phyloP scores from a whole-genome alignment of 495 filamentous ascomycete genomes.

The Terfezia claveryi region DNA sequence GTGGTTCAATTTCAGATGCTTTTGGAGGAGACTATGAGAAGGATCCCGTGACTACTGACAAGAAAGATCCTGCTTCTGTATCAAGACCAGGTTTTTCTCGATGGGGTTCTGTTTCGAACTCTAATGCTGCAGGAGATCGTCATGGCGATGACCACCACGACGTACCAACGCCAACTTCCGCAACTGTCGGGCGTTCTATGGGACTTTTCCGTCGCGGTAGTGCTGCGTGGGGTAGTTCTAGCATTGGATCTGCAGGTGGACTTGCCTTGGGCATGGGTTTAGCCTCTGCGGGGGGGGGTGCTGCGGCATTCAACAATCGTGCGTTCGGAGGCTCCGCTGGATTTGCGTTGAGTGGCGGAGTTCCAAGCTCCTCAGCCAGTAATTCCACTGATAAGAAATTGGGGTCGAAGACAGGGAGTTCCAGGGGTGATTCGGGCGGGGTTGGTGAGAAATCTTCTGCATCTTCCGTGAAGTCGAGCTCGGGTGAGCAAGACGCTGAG shows the following conservation, averaged over 20 bases:
- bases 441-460: not conserved
- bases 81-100: constrained; percentile 13
- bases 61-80: not conserved
- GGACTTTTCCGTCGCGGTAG: constrained; percentile 17
- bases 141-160: constrained; percentile 12
- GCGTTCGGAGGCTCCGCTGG: constrained; percentile 17
- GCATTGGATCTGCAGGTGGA: constrained; percentile 5
- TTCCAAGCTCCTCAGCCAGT: constrained; percentile 2
- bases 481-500: not conserved
- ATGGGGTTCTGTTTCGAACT: constrained; percentile 27
- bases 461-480: not conserved
- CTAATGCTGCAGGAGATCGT: constrained; percentile 18
- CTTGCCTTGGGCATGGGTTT: constrained; percentile 17
- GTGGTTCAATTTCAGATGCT: not conserved
- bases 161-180: constrained; percentile 5
- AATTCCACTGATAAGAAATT: constrained; percentile 11
- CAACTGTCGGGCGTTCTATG: constrained; percentile 10
- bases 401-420: not conserved
- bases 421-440: not conserved
- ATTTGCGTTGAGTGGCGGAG: constrained; percentile 9
- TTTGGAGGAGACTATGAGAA: not conserved
- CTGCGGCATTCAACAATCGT: constrained; percentile 4
- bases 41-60: not conserved
- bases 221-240: constrained; percentile 12
- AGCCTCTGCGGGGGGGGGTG: not conserved